Percentiles rank a stretch among this genome's conserved stretches.
phyloP scores from a whole-genome alignment of 1,139 yeast species.

The Pneumocystis murina region DNA sequence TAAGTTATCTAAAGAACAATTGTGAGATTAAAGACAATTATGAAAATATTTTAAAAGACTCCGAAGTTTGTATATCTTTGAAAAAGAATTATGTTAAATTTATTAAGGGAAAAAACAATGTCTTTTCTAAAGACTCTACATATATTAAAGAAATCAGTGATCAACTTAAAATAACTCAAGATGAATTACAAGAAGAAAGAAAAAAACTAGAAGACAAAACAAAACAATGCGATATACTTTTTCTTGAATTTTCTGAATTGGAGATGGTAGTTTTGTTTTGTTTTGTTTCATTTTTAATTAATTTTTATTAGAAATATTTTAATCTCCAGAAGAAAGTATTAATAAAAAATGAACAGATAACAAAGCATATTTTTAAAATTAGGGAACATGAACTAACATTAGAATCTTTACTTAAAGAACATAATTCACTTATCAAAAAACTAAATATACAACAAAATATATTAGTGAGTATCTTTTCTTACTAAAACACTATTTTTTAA shows the following conservation, averaged over 20 bases:
- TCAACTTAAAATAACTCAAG: background rate
- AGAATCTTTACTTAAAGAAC: background rate
- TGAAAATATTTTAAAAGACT: background rate
- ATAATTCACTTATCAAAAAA: background rate
- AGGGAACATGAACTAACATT: background rate
- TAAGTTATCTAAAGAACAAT: background rate
- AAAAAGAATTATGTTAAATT: background rate
- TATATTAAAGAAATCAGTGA: background rate
- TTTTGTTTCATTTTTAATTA: background rate
- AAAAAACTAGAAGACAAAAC: background rate
- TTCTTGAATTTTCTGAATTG: background rate
- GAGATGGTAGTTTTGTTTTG: background rate
- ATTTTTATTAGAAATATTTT: background rate
- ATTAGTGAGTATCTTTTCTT: background rate
- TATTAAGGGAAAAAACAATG: background rate
- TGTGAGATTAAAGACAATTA: background rate
- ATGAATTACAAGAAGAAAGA: background rate
- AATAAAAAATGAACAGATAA: background rate
- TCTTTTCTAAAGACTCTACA: background rate
- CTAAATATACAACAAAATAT: background rate
- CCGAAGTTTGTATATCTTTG: background rate
- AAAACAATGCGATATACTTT: background rate
- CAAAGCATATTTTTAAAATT: background rate
- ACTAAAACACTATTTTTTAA: background rate
- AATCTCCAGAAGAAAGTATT: background rate